These are phyloP conservation scores for Trichoderma erinaceum DNA, from an alignment of 495 filamentous ascomycete species.

Conservation along the genomic window DNA sequence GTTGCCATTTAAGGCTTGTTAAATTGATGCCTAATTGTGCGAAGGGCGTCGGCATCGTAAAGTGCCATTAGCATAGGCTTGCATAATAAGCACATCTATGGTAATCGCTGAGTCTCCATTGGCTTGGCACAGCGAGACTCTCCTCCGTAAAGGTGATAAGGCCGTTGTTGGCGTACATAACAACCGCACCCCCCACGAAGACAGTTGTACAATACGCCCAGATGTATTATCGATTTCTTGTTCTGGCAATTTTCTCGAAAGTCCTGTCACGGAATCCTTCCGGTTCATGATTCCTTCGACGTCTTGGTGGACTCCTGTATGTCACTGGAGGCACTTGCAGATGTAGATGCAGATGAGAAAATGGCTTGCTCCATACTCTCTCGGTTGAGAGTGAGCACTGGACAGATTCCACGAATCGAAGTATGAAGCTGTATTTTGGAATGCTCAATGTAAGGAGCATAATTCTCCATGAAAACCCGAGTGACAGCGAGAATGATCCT, in stretches of 20 bases:
- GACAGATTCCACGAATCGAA: background rate
- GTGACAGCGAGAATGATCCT: background rate
- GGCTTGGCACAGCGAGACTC: background rate
- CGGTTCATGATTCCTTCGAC: background rate
- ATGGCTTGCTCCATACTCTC: background rate
- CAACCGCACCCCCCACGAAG: no score
- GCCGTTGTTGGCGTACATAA: background rate
- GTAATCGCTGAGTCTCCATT: background rate
- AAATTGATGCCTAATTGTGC: background rate
- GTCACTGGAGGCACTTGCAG: background rate
- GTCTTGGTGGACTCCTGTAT: background rate
- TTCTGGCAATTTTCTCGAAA: background rate
- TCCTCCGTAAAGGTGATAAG: background rate
- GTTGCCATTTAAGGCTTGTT: background rate
- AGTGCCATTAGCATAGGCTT: background rate
- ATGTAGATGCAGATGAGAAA: background rate
- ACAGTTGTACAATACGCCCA: background rate
- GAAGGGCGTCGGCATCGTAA: background rate
- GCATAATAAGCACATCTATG: background rate
- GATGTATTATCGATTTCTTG: background rate
- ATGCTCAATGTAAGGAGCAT: background rate
- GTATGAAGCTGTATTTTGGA: background rate
- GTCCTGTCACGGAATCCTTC: background rate
- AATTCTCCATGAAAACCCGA: background rate
- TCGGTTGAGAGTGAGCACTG: background rate